Conservation (phyloP, 805 yeast species). For the Candida awuae region DNA sequence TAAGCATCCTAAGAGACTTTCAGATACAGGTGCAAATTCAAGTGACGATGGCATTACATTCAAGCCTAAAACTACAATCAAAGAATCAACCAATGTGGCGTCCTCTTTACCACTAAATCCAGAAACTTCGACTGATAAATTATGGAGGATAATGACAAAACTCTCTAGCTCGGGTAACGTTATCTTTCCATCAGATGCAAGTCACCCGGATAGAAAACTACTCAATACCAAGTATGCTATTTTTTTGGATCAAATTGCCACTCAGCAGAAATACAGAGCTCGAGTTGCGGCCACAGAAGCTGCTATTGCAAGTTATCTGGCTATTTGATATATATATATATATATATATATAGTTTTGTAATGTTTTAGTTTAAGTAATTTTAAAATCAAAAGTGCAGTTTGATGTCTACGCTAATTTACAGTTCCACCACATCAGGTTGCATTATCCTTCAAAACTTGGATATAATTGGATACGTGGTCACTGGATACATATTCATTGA, state of each 20-base stretch:
- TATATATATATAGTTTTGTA: too few species aligned
- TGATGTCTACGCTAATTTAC: too few species aligned
- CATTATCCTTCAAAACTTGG: too few species aligned
- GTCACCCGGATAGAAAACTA: constrained; percentile 59
- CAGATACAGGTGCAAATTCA: too few species aligned
- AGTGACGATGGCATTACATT: too few species aligned
- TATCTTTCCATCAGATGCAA: constrained; percentile 54
- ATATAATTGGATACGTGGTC: too few species aligned
- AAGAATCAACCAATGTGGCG: constrained; percentile 28
- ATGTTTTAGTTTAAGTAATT: too few species aligned
- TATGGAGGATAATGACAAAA: constrained; percentile 83
- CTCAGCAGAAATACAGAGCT: constrained; percentile 70
- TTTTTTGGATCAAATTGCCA: constrained; percentile 78
- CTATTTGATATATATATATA: constrained; percentile 3
- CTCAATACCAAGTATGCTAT: constrained; percentile 75
- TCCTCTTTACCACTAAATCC: neutral
- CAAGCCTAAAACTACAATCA: constrained; percentile 38
- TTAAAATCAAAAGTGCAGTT: too few species aligned
- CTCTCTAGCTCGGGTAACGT: constrained; percentile 80
- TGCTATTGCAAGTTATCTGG: constrained; percentile 20
- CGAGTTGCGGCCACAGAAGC: constrained; percentile 47
- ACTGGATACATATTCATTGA: too few species aligned
- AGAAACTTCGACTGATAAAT: constrained; percentile 43
- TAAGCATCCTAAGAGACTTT: too few species aligned
- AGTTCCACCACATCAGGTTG: too few species aligned